Evolutionary conservation across 2,329 filamentous ascomycete genomes (phyloP), one percentile per base, ranked within the genome.

Genomic region (Aspergillus sp.): DNA sequence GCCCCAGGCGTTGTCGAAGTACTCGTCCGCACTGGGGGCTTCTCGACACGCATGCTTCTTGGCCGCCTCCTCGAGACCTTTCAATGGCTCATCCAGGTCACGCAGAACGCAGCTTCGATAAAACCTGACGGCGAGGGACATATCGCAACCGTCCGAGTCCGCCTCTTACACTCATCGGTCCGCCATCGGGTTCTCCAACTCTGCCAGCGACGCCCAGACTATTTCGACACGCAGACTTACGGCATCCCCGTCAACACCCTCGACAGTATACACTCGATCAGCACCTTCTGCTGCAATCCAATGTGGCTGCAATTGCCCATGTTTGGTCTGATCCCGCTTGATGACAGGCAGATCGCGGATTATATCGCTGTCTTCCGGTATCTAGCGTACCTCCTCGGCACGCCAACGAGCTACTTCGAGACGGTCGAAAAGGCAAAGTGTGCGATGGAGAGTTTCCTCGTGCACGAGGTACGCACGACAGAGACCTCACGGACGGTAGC

Each of bases 281-380:
- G 80, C 23, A 41, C 34, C 34, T 41, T 41, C 34, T 41, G 85
- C 0, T 81, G 86, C 0, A 84, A 85, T 0, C 73, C 91, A 2
- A 82, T 92, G 65, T 92, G 85, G 82, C 73, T 91, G 41, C 84
- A 84, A 34, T 80, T 92, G 7, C 90, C 90, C 0, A 82, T 87
- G 0, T 89, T 92, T 76, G 90, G 89, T 6, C 86, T 93, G 57
- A 87, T 78, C 65, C 77, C 91, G 19, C 81, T 83, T 0, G 58
- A 79, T 28, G 82, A 84, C 53, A 89, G 11, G 34, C 34, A 93
- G 69, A 85, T 84, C 2, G 69, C 69, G 2, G 89, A 92, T 71
- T 92, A 91, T 71, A 79, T 91, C 47, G 89, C 90, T 0, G 77
- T 93, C 1, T 93, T 90, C 88, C 84, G 90, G 3, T 90, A 90